A percentile compares a stretch with the other conserved stretches of the same genome.
Conservation (phyloP, 1,284 basidiomycete genomes). For the Puccinia sorghi region DNA sequence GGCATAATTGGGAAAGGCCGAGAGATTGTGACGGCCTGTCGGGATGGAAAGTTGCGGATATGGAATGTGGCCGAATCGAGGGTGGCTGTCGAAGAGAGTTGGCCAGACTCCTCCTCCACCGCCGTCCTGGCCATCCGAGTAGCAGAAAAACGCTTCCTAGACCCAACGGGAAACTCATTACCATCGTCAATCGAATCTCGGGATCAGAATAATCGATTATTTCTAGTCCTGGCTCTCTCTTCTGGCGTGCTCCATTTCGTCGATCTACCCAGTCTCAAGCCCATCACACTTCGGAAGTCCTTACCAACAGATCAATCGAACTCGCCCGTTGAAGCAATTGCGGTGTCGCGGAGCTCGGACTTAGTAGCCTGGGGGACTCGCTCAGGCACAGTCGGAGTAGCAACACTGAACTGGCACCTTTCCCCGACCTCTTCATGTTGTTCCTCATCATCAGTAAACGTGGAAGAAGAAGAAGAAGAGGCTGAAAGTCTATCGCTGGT, state of each 20-base stretch:
- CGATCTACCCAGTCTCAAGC: slow-evolving; percentile 13
- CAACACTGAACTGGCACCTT: slow-evolving; percentile 8
- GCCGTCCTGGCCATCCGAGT: not conserved
- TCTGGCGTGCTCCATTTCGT: slow-evolving; percentile 11
- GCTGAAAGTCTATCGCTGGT: not conserved
- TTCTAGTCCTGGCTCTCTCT: slow-evolving; percentile 12
- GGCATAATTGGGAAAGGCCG: slow-evolving; percentile 20
- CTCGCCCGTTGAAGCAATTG: not conserved
- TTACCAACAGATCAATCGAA: not conserved
- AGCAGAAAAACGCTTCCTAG: not conserved
- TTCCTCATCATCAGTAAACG: not conserved
- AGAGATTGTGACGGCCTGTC: slow-evolving; percentile 23
- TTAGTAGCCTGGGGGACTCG: not conserved
- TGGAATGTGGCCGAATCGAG: slow-evolving; percentile 11
- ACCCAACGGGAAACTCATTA: not conserved
- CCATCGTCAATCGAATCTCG: not conserved
- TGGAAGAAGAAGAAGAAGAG: not conserved
- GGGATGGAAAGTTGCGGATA: slow-evolving; percentile 15
- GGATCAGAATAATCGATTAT: not conserved
- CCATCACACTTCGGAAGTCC: not conserved
- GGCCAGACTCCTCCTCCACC: not conserved
- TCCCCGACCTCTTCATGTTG: not conserved
- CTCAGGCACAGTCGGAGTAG: not conserved
- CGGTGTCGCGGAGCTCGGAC: slow-evolving; percentile 5
- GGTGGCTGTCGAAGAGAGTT: not conserved